These are phyloP conservation scores for Pichia sp. DNA, from an alignment of 1,139 yeast genomes.

Conservation along the genomic window DNA sequence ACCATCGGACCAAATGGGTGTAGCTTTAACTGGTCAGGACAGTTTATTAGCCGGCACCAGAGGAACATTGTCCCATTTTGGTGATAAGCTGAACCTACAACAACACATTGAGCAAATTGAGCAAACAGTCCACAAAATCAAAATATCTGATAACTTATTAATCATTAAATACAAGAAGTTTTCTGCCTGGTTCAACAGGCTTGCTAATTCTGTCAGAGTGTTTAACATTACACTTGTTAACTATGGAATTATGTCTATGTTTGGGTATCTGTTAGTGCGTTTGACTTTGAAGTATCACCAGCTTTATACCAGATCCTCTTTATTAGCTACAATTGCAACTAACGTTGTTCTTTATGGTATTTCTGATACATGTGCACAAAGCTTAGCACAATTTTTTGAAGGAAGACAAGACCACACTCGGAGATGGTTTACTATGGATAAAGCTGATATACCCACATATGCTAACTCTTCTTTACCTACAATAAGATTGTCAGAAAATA, in stretches of 20 bases:
- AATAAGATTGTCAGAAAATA: not conserved
- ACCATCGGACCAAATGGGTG: too few relatives aligned
- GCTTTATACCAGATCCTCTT: conserved; percentile 59
- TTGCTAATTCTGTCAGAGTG: conserved; percentile 15
- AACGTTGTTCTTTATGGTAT: conserved; percentile 78
- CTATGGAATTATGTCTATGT: conserved; percentile 41
- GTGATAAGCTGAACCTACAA: not conserved
- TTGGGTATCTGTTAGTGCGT: conserved; percentile 43
- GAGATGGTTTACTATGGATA: not conserved
- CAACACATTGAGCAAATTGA: conserved; percentile 1
- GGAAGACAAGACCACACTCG: not conserved
- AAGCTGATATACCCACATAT: not conserved
- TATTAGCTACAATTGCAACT: conserved; percentile 75
- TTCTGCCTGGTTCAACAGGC: not conserved
- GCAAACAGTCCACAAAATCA: not conserved
- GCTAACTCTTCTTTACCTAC: not conserved
- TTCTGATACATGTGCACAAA: conserved; percentile 86
- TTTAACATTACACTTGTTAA: conserved; percentile 43
- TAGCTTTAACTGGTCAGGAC: not conserved
- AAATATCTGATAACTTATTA: conserved; percentile 4
- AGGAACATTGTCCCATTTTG: not conserved
- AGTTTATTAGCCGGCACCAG: not conserved
- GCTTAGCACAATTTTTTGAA: conserved; percentile 33
- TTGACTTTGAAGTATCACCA: conserved; percentile 52
- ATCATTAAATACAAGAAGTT: not conserved